Base-by-base conservation (phyloP, 2,329 filamentous ascomycete species). In the Ophiostoma angusticollis region DNA sequence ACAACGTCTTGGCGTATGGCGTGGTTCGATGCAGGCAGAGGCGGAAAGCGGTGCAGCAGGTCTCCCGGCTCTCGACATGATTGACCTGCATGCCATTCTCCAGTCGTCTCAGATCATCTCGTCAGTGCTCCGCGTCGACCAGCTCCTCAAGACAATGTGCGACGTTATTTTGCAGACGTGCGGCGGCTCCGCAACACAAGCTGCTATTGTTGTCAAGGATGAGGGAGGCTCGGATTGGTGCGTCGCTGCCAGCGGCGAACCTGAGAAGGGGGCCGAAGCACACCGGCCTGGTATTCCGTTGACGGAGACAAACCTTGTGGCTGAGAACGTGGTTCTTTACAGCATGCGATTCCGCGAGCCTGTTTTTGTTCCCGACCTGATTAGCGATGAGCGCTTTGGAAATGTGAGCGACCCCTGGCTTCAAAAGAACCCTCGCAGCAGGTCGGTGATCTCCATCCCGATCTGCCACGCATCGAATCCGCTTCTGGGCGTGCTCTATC, bases 31-130 rank as follows among this genome's bases (percentile, higher is more conserved):
- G 59, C 61, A 68, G 33, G 67, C 68, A 6, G 73, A 75, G 46
- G 64, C 70, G 16, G 44, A 46, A 5, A 16, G 33, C 1, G 46
- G 42, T 2, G 72, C 70, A 3, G 72, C 65, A 25, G 77, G 78
- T 9, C 65, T 86, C 43, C 80, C 80, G 29, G 77, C 80, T 21
- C 68, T 89, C 38, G 83, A 89, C 59, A 86, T 89, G 78, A 78
- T 89, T 52, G 83, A 87, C 55, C 58, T 87, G 45, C 78, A 83
- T 30, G 80, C 79, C 18, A 87, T 89, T 42, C 64, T 89, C 12
- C 77, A 83, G 49, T 84, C 79, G 3, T 85, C 80, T 9, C 83
- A 86, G 53, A 72, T 87, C 31, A 78, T 89, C 31, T 87, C 82
- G 5, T 86, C 81, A 13, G 80, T 86, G 36, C 59, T 89, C 9